A percentile compares a stretch with the other conserved stretches of the same genome.
Conservation (phyloP, 1,139 yeast species). For the Suhomyces anneliseae region DNA sequence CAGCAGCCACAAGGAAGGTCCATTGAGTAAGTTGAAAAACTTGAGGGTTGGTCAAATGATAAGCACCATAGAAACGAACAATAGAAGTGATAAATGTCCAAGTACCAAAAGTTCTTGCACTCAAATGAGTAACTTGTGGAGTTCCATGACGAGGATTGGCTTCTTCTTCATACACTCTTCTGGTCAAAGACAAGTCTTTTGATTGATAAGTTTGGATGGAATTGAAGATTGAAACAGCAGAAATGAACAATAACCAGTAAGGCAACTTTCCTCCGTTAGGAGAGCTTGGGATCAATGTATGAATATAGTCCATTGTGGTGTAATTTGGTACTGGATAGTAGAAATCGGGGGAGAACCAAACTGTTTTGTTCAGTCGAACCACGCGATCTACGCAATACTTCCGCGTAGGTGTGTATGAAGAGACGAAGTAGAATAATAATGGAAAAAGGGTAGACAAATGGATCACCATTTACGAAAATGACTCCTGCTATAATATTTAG, state of each 20-base stretch:
- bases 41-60: slow-evolving; percentile 59
- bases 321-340: neutral
- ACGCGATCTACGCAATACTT: no score
- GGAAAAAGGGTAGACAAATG: no score
- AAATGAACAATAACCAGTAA: slow-evolving; percentile 57
- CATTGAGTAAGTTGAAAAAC: slow-evolving; percentile 78
- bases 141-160: slow-evolving; percentile 46
- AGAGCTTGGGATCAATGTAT: slow-evolving; percentile 12
- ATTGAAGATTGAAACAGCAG: slow-evolving; percentile 87
- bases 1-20: slow-evolving; percentile 80
- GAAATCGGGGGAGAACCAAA: no score
- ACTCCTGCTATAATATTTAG: no score
- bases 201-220: slow-evolving; percentile 84
- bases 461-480: no score
- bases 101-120: slow-evolving; percentile 96
- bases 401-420: no score
- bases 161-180: slow-evolving; percentile 66
- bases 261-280: slow-evolving; percentile 43
- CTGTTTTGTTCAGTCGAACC: no score
- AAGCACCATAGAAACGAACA: slow-evolving; percentile 84
- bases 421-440: no score
- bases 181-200: slow-evolving; percentile 65
- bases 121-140: slow-evolving; percentile 59
- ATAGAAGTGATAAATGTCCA: slow-evolving; percentile 92
- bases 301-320: slow-evolving; percentile 3